Evolutionary conservation across 2,329 filamentous ascomycete genomes (phyloP).

Genomic region (Pseudocercospora musae): DNA sequence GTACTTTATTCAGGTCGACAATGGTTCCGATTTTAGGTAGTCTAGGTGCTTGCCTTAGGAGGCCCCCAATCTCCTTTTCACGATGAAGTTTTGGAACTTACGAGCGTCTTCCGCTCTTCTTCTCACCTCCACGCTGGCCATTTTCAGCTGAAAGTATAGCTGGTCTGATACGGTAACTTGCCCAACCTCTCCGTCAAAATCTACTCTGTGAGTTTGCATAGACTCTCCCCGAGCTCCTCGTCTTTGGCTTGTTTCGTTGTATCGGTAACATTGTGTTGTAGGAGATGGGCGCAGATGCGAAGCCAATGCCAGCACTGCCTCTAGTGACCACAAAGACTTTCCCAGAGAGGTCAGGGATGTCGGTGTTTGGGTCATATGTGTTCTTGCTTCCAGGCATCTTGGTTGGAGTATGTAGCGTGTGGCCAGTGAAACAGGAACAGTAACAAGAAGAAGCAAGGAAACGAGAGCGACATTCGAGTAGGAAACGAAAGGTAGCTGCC

Average conservation of each 20-base stretch:
- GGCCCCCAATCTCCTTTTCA: background rate
- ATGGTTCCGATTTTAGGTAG: constrained; percentile 3
- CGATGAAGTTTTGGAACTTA: no score
- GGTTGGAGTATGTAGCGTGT: background rate
- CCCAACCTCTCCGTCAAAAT: constrained; percentile 44
- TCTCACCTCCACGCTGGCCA: no score
- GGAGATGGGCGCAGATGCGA: constrained; percentile 51
- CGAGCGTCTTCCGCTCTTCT: no score
- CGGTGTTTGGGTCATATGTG: constrained; percentile 27
- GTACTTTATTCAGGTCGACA: background rate
- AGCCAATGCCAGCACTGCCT: constrained; percentile 34
- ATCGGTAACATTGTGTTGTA: constrained; percentile 48
- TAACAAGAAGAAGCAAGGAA: background rate
- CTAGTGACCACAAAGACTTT: constrained; percentile 46
- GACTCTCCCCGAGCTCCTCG: constrained; percentile 41
- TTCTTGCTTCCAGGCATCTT: constrained; percentile 6
- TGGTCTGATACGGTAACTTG: constrained; percentile 15
- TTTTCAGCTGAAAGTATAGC: constrained; percentile 7
- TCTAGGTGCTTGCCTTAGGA: constrained; percentile 6
- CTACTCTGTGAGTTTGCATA: constrained; percentile 48
- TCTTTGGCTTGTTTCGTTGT: constrained; percentile 44
- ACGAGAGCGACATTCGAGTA: background rate
- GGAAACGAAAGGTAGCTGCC: background rate
- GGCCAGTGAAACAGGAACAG: background rate
- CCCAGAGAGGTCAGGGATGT: constrained; percentile 42